phyloP scores from a whole-genome alignment of 371 early-diverging fungal species.

The Mortierella sp. region DNA sequence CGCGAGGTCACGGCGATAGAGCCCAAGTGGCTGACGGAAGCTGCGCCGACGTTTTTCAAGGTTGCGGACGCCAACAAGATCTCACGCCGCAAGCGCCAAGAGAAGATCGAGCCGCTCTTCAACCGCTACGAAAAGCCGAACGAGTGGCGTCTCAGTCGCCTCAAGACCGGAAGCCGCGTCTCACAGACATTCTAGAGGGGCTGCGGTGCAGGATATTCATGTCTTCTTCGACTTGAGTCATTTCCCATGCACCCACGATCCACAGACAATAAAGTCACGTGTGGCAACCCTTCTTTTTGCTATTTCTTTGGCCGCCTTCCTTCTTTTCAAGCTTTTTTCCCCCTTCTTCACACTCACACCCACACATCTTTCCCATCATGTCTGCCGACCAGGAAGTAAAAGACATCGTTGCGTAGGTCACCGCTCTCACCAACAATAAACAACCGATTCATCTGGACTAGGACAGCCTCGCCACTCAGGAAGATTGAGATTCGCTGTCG shows the following conservation, averaged over 20 bases:
- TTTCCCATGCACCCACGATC: background rate
- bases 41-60: conserved; percentile 97
- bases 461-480: background rate
- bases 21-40: conserved; percentile 97
- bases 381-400: conserved; percentile 44
- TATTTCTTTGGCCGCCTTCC: background rate
- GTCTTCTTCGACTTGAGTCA: background rate
- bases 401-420: conserved; percentile 43
- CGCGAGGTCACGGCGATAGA: conserved; percentile 96
- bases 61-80: conserved; percentile 93
- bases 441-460: background rate
- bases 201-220: background rate
- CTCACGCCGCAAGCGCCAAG: conserved; percentile 92
- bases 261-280: conserved; percentile 15
- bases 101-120: conserved; percentile 88
- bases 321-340: background rate
- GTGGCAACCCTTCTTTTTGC: background rate
- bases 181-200: conserved; percentile 79
- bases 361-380: conserved; percentile 24
- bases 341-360: background rate
- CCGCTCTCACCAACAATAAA: background rate
- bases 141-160: conserved; percentile 89
- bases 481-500: conserved; percentile 21
- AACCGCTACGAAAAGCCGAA: conserved; percentile 94
- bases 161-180: conserved; percentile 79